phyloP scores from a whole-genome alignment of 148 eudicot species.

The Cornus suecica region DNA sequence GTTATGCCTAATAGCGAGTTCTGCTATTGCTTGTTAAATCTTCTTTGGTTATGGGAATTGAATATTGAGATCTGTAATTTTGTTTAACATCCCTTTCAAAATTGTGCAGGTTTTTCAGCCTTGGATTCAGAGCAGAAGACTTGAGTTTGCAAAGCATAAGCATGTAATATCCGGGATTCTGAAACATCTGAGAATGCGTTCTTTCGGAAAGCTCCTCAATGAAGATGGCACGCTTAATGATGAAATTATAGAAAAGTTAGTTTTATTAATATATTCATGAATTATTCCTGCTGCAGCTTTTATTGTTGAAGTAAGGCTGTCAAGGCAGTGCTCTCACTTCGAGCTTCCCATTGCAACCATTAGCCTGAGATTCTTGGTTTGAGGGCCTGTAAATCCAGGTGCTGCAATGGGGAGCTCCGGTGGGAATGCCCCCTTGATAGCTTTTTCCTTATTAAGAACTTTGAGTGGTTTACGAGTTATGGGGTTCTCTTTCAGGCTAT shows the following conservation, averaged over 20 bases:
- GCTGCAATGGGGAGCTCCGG: not conserved
- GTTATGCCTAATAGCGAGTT: not conserved
- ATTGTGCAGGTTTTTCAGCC: constrained; percentile 46
- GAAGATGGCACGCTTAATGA: constrained; percentile 35
- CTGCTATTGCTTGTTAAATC: not conserved
- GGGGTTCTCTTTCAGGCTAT: constrained; percentile 46
- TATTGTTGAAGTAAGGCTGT: too few species aligned
- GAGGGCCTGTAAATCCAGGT: not conserved
- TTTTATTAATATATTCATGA: not conserved
- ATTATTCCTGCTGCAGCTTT: not conserved
- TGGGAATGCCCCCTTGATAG: not conserved
- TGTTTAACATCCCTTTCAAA: not conserved
- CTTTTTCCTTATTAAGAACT: not conserved
- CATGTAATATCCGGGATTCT: constrained; percentile 40
- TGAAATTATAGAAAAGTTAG: constrained; percentile 28
- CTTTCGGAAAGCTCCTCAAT: constrained; percentile 31
- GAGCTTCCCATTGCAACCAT: not conserved
- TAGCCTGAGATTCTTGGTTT: not conserved
- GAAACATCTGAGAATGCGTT: constrained; percentile 23
- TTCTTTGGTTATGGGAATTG: not conserved
- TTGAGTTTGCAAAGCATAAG: constrained; percentile 45
- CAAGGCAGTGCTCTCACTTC: too few species aligned
- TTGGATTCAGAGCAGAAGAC: constrained; percentile 48
- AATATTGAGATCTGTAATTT: not conserved
- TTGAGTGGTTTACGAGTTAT: not conserved